Percentiles rank a stretch among this genome's conserved stretches.
phyloP scores from a whole-genome alignment of 257 asterid genomes.

The Solanum piurae region DNA sequence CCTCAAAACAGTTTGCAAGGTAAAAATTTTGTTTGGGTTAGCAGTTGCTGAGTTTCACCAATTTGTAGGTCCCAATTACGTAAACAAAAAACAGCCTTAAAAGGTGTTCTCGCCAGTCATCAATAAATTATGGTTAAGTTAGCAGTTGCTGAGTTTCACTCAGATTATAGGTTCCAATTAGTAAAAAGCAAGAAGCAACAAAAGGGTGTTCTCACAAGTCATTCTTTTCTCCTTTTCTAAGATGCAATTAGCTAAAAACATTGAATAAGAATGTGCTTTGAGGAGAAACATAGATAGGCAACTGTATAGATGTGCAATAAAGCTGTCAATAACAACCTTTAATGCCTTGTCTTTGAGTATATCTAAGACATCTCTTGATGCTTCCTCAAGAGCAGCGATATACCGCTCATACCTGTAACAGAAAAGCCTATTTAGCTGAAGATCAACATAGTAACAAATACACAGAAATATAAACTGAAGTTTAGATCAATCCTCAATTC shows the following conservation, averaged over 20 bases:
- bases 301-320: background rate
- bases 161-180: background rate
- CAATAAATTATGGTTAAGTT: background rate
- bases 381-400: constrained; percentile 75
- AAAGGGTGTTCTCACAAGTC: background rate
- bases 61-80: background rate
- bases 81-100: background rate
- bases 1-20: background rate
- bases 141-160: background rate
- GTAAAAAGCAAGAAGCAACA: background rate
- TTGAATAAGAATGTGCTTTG: background rate
- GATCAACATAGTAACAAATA: background rate
- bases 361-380: constrained; percentile 72
- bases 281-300: background rate
- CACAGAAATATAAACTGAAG: background rate
- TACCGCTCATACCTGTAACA: constrained; percentile 61
- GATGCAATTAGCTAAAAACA: background rate
- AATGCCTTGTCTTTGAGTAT: constrained; percentile 79
- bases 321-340: constrained; percentile 37
- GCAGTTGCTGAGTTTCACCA: background rate
- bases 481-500: background rate
- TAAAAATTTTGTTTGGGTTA: background rate
- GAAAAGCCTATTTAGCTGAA: background rate
- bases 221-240: background rate
- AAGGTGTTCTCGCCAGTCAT: background rate